Percentiles rank a stretch among this genome's conserved stretches.
phyloP scores from a whole-genome alignment of 495 filamentous ascomycete species.

The Aspergillus carlsbadensis region DNA sequence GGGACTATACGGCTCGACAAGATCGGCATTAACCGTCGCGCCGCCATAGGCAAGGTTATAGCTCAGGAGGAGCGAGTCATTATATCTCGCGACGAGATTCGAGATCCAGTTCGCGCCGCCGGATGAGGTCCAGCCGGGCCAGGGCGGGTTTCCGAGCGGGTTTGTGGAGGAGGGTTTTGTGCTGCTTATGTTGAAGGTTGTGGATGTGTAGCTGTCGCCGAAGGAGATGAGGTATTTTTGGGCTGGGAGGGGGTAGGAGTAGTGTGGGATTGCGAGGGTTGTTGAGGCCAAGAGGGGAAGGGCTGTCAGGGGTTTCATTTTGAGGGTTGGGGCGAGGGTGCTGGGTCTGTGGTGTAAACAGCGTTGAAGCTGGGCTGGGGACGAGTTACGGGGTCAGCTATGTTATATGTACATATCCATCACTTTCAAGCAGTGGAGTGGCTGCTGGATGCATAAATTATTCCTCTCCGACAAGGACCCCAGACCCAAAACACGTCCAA shows the following conservation, averaged over 20 bases:
- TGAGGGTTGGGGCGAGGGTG: background rate
- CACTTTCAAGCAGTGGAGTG: no score
- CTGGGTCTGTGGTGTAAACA: no score
- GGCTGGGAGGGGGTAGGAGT: background rate
- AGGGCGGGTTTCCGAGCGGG: slow-evolving; percentile 14
- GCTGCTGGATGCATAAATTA: no score
- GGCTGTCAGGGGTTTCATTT: background rate
- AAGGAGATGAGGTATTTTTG: slow-evolving; percentile 9
- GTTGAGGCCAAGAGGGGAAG: background rate
- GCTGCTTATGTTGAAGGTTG: slow-evolving; percentile 13
- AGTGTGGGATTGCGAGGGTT: background rate
- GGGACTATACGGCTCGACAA: slow-evolving; percentile 10
- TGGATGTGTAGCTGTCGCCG: slow-evolving; percentile 13
- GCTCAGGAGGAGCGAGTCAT: slow-evolving; percentile 9
- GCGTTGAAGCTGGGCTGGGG: no score
- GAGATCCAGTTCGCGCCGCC: slow-evolving; percentile 15
- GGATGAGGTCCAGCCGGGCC: slow-evolving; percentile 7
- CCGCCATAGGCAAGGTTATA: slow-evolving; percentile 15
- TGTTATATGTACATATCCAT: no score
- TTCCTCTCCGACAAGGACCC: no score
- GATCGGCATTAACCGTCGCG: slow-evolving; percentile 8
- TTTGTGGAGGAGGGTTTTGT: slow-evolving; percentile 8
- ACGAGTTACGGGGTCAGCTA: no score
- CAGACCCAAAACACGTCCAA: no score
- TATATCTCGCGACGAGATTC: slow-evolving; percentile 8